Evolutionary conservation across 306 rosid genomes (phyloP).

Genomic region (Cicer arietinum): DNA sequence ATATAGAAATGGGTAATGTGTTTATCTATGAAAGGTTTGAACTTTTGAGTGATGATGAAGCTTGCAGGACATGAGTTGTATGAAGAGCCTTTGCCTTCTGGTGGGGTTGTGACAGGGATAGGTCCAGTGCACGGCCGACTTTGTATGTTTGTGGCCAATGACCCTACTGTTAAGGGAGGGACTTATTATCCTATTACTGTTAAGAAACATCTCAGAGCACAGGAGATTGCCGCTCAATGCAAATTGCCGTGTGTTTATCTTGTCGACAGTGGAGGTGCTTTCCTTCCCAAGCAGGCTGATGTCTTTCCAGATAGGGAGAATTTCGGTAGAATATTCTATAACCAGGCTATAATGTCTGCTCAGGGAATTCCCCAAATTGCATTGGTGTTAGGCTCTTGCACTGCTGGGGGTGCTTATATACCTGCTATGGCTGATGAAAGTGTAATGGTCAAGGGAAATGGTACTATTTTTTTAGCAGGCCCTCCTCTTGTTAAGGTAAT

Average conservation of each 20-base stretch:
- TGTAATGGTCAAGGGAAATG: constrained; percentile 98
- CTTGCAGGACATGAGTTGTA: constrained; percentile 94
- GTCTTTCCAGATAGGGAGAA: constrained; percentile 93
- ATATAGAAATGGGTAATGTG: constrained; percentile 30
- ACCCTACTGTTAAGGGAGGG: constrained; percentile 95
- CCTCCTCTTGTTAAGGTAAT: constrained; percentile 93
- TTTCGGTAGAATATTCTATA: constrained; percentile 91
- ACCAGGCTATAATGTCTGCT: constrained; percentile 88
- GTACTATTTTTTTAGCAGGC: constrained; percentile 93
- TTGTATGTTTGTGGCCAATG: constrained; percentile 97
- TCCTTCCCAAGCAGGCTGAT: constrained; percentile 97
- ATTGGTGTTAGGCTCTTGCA: constrained; percentile 90
- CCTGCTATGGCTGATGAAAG: constrained; percentile 99
- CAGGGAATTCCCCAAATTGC: constrained; percentile 94
- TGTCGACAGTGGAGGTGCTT: constrained; percentile 98
- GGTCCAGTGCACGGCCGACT: constrained; percentile 91
- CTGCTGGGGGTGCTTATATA: constrained; percentile 97
- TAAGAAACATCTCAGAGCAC: constrained; percentile 97
- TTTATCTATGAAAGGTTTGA: constrained; percentile 32
- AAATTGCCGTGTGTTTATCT: constrained; percentile 91
- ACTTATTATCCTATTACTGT: constrained; percentile 96
- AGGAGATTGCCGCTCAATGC: constrained; percentile 86
- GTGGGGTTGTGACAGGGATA: constrained; percentile 87
- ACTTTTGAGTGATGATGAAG: constrained; percentile 57
- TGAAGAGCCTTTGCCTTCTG: constrained; percentile 83